Evolutionary conservation across 1,284 basidiomycete genomes (phyloP), one percentile per base, ranked within the genome.

Genomic region (Coriolopsis trogii): DNA sequence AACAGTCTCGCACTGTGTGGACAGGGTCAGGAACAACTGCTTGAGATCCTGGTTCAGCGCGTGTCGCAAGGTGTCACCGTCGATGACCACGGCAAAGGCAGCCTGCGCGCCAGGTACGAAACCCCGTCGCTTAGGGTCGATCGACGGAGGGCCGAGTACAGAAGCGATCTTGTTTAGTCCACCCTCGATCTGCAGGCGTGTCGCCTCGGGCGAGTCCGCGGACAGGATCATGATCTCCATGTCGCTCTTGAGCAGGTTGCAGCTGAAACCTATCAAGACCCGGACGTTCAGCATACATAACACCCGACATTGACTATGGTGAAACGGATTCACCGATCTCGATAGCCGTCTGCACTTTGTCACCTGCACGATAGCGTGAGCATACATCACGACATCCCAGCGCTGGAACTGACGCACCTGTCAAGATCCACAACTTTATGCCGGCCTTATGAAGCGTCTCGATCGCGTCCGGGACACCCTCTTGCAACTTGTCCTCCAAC

Each of bases 181-280:
- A 0, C 87, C 93, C 70, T 98, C 95, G 55, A 98, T 91, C 70
- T 98, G 94, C 1, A 85, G 74, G 3, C 91, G 84, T 0, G 95
- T 83, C 9, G 85, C 84, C 46, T 89, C 87, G 30, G 80, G 73
- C 0, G 83, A 82, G 58, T 94, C 91, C 0, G 95, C 91, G 0
- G 93, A 94, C 30, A 98, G 78, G 65, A 98, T 98, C 93, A 98
- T 98, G 56, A 98, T 77, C 59, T 98, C 95, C 90, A 93, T 96
- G 55, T 90, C 85, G 66, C 80, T 87, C 71, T 95, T 95, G 56
- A 97, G 81, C 12, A 97, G 74, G 67, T 96, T 96, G 73, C 95
- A 97, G 62, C 89, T 87, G 79, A 93, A 95, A 25, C 88, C 75
- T 75, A 47, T 55, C 47, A 8, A 21, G 13, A 20, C 33, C 8